Conservation (phyloP, 805 yeast genomes). For the Candida ipomoeae region DNA sequence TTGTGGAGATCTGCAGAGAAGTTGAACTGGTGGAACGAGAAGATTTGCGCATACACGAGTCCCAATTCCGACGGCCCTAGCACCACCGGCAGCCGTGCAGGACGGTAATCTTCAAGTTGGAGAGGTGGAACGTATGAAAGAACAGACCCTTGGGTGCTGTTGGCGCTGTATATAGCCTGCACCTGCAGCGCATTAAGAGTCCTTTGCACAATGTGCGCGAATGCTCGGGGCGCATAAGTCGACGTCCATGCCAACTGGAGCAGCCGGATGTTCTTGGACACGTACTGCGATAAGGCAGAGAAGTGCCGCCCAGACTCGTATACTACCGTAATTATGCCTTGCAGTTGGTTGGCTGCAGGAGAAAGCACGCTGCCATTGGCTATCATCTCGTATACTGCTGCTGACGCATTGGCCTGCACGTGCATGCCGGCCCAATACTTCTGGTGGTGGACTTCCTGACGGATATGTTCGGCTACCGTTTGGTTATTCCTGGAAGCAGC, state of each 20-base stretch:
- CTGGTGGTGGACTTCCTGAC: slow-evolving; percentile 23
- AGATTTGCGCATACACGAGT: slow-evolving; percentile 28
- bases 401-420: slow-evolving; percentile 25
- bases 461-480: slow-evolving; percentile 19
- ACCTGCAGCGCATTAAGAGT: slow-evolving; percentile 11
- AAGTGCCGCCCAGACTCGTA: slow-evolving; percentile 30
- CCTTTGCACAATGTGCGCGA: slow-evolving; percentile 15
- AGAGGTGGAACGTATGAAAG: slow-evolving; percentile 22
- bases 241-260: slow-evolving; percentile 22
- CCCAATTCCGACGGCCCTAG: slow-evolving; percentile 34
- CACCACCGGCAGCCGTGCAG: slow-evolving; percentile 19
- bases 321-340: slow-evolving; percentile 17
- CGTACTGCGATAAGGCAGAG: slow-evolving; percentile 31
- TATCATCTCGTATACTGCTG: slow-evolving; percentile 18
- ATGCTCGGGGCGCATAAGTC: slow-evolving; percentile 19
- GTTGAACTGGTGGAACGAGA: slow-evolving; percentile 34
- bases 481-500: slow-evolving; percentile 18
- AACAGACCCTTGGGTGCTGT: slow-evolving; percentile 12
- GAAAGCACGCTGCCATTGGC: slow-evolving; percentile 14
- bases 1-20: slow-evolving; percentile 26
- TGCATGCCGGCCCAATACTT: slow-evolving; percentile 30
- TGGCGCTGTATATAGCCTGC: slow-evolving; percentile 15
- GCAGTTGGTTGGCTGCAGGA: slow-evolving; percentile 16
- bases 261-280: slow-evolving; percentile 25
- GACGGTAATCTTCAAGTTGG: slow-evolving; percentile 21